These are phyloP conservation scores for Exophiala mesophila DNA, from an alignment of 2,329 filamentous ascomycete species.

Conservation along the genomic window DNA sequence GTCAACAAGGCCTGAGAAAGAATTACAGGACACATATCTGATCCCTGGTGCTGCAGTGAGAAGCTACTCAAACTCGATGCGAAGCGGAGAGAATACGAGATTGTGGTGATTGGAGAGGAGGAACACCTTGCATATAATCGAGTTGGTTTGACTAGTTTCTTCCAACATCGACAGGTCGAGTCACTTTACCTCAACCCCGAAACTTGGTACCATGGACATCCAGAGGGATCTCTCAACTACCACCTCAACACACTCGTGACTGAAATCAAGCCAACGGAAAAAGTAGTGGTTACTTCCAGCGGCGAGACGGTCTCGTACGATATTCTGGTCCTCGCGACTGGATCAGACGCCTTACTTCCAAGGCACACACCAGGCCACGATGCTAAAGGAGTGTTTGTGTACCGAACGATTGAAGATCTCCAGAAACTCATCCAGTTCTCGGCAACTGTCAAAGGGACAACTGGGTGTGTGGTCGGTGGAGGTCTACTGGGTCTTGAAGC, in stretches of 20 bases:
- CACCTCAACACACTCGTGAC: slow-evolving; percentile 71
- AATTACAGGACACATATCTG: no score
- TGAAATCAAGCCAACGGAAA: slow-evolving; percentile 59
- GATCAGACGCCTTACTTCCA: slow-evolving; percentile 75
- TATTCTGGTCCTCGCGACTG: slow-evolving; percentile 76
- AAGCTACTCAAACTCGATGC: slow-evolving; percentile 83
- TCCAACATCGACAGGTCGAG: slow-evolving; percentile 77
- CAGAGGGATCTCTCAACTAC: slow-evolving; percentile 65
- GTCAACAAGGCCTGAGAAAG: no score
- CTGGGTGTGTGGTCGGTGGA: slow-evolving; percentile 74
- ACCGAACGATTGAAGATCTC: slow-evolving; percentile 78
- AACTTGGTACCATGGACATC: slow-evolving; percentile 70
- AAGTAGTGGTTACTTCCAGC: slow-evolving; percentile 65
- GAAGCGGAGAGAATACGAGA: slow-evolving; percentile 67
- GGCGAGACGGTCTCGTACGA: slow-evolving; percentile 70
- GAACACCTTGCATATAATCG: slow-evolving; percentile 85
- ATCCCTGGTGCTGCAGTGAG: no score
- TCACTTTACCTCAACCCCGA: slow-evolving; percentile 81
- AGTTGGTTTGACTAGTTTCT: slow-evolving; percentile 83
- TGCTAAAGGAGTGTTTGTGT: slow-evolving; percentile 81
- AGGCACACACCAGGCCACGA: slow-evolving; percentile 69
- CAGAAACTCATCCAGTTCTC: slow-evolving; percentile 71
- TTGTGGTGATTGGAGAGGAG: slow-evolving; percentile 84
- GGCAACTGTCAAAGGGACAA: slow-evolving; percentile 59
- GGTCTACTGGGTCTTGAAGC: slow-evolving; percentile 82